Conservation (phyloP, 2,329 filamentous ascomycete species). For the Lizonia empirigonia region DNA sequence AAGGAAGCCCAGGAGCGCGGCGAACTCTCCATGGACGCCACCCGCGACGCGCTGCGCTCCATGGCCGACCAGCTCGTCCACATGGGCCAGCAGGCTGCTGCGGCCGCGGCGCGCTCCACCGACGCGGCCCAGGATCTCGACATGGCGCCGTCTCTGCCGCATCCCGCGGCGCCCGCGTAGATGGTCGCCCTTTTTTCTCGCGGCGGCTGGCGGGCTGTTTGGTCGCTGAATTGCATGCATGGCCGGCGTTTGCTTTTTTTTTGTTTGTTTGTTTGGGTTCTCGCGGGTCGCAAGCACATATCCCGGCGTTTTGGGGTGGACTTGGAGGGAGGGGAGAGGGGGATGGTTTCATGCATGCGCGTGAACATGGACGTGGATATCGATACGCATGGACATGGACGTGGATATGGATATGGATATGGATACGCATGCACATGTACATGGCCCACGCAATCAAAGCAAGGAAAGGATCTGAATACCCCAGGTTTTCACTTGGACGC, state of each 20-base stretch:
- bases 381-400: too few relatives aligned
- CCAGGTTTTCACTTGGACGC: too few relatives aligned
- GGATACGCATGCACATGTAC: too few relatives aligned
- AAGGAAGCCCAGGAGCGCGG: slow-evolving; percentile 72
- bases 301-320: too few relatives aligned
- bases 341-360: too few relatives aligned
- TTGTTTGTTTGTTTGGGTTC: not conserved
- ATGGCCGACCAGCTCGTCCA: slow-evolving; percentile 40
- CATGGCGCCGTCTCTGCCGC: slow-evolving; percentile 7
- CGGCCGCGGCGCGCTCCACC: slow-evolving; percentile 2
- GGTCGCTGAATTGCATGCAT: not conserved
- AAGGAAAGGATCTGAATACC: too few relatives aligned
- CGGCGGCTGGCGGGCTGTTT: too few relatives aligned
- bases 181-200: not conserved
- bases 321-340: too few relatives aligned
- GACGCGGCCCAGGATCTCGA: not conserved
- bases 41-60: slow-evolving; percentile 37
- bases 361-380: too few relatives aligned
- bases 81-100: slow-evolving; percentile 26
- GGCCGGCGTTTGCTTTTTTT: not conserved
- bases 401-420: too few relatives aligned
- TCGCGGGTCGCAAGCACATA: too few relatives aligned
- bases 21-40: slow-evolving; percentile 45
- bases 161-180: slow-evolving; percentile 21
- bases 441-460: too few relatives aligned